phyloP scores from a whole-genome alignment of 495 filamentous ascomycete species.

The Massariosphaeria phaeospora region DNA sequence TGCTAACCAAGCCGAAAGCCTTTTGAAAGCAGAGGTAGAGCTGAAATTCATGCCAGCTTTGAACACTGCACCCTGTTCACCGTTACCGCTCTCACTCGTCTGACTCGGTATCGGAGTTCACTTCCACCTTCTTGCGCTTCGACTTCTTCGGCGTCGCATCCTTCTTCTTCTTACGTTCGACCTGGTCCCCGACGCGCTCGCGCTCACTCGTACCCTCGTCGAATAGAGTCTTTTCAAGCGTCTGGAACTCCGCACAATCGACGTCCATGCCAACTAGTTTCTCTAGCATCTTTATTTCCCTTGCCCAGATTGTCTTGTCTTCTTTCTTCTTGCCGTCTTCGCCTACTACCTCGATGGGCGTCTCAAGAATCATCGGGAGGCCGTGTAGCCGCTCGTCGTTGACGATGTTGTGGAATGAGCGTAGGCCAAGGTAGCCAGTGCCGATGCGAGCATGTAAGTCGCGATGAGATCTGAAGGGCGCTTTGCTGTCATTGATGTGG shows the following conservation, averaged over 20 bases:
- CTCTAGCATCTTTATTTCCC: conserved; percentile 62
- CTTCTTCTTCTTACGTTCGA: conserved; percentile 60
- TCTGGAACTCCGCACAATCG: conserved; percentile 62
- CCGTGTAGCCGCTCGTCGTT: conserved; percentile 73
- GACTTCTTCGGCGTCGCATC: background rate
- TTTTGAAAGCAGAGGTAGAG: no score
- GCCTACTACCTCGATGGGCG: conserved; percentile 71
- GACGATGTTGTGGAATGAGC: conserved; percentile 85
- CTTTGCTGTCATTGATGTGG: conserved; percentile 92
- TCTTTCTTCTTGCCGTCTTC: conserved; percentile 74
- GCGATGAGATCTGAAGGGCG: conserved; percentile 67
- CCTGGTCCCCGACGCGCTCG: conserved; percentile 67
- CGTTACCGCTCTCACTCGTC: background rate
- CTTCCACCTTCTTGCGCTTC: background rate
- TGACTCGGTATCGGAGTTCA: background rate
- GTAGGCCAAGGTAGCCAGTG: conserved; percentile 81
- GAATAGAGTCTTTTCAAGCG: conserved; percentile 58
- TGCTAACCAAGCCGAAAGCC: no score
- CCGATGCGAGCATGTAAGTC: conserved; percentile 95
- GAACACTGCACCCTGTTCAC: no score
- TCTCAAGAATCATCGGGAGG: conserved; percentile 90
- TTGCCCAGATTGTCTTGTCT: conserved; percentile 42
- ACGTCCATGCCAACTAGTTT: conserved; percentile 76
- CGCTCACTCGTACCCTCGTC: conserved; percentile 65
- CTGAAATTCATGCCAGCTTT: no score